phyloP scores from a whole-genome alignment of 768 basidiomycete genomes.

The Pleurotus tuoliensis region DNA sequence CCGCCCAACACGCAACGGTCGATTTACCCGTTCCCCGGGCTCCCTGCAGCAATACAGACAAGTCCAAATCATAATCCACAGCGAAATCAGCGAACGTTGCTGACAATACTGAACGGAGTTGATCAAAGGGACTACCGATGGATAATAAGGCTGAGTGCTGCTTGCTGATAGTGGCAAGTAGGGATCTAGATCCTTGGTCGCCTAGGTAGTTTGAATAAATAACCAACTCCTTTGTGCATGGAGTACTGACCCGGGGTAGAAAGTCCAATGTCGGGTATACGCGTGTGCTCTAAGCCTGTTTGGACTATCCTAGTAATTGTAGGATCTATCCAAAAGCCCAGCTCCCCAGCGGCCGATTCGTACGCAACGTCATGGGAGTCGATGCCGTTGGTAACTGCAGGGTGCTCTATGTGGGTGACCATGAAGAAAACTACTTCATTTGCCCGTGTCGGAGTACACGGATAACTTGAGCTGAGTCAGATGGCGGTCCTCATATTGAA shows the following conservation, averaged over 20 bases:
- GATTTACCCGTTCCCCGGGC: slow-evolving; percentile 80
- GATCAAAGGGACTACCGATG: slow-evolving; percentile 34
- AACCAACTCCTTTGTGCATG: not conserved
- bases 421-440: slow-evolving; percentile 69
- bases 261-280: slow-evolving; percentile 47
- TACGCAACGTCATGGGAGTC: slow-evolving; percentile 42
- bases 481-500: no score
- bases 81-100: slow-evolving; percentile 58
- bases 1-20: slow-evolving; percentile 52
- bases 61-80: slow-evolving; percentile 54
- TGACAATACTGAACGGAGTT: slow-evolving; percentile 52
- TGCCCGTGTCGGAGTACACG: slow-evolving; percentile 19
- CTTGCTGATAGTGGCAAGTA: slow-evolving; percentile 19
- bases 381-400: slow-evolving; percentile 36
- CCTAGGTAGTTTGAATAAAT: slow-evolving; percentile 11
- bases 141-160: slow-evolving; percentile 24
- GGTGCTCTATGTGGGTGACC: slow-evolving; percentile 73
- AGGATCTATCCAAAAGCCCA: slow-evolving; percentile 85
- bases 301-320: slow-evolving; percentile 72
- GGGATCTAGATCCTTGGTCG: slow-evolving; percentile 17
- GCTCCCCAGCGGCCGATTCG: slow-evolving; percentile 56
- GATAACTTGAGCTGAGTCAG: slow-evolving; percentile 9
- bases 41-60: slow-evolving; percentile 78
- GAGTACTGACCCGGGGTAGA: slow-evolving; percentile 47
- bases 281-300: slow-evolving; percentile 68